Evolutionary conservation across 2,329 filamentous ascomycete genomes (phyloP), one percentile per base, ranked within the genome.

Genomic region (Fusarium algeriense): DNA sequence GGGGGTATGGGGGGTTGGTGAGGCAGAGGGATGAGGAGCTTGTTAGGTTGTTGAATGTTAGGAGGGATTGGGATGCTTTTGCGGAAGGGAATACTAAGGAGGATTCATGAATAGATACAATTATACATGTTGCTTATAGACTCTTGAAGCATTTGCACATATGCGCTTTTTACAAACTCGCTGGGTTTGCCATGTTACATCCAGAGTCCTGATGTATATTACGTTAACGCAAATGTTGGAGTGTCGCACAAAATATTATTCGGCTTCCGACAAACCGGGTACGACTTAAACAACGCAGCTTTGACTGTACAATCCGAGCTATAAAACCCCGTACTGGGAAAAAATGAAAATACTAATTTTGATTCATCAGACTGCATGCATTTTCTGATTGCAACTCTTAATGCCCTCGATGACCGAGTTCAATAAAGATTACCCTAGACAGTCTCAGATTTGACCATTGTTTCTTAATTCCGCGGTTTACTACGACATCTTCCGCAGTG

Each of bases 1-100:
- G 45, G 2, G 28, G 8, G 7, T 67, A 67, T 14, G 49, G 23
- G 4, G 40, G 66, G 9, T 35, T 68, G 45, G 56, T 48, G 0
- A 68, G 34, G 17, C 65, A 68, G 17, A 62, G 65, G 11, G 65
- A 68, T 28, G 63, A 68, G 23, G 65, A 68, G 40, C 49, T 68
- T 23, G 56, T 68, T 3, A 67, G 57, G 15, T 28, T 68, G 8
- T 26, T 68, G 23, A 68, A 68, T 35, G 28, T 67, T 5, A 67
- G 65, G 26, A 62, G 67, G 26, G 63, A 68, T 1, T 68, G 63
- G 63, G 65, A 68, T 41, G 10, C 2, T 4, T 68, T 40, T 62
- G 50, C 63, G 3, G 32, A 45, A 2, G 26, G 8, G 2, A 34
- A 32, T 17, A 12, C 9, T 10, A 8, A 46, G 34, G 6, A 40